A percentile compares a stretch with the other conserved stretches of the same genome.
phyloP scores from a whole-genome alignment of 225 moss, liverwort and hornwort genomes.

The Straminergon stramineum region DNA sequence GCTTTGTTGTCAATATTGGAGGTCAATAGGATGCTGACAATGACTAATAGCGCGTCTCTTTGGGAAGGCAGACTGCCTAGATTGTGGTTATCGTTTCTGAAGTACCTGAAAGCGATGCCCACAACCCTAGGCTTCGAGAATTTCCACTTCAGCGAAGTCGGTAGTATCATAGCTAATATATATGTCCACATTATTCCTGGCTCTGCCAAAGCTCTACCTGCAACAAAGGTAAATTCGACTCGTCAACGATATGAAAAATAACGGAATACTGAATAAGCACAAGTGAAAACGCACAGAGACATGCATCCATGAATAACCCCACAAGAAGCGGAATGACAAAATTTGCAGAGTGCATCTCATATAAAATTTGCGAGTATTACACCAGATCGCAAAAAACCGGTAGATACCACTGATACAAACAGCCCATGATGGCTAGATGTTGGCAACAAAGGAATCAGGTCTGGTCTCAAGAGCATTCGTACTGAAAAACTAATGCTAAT shows the following conservation, averaged over 20 bases:
- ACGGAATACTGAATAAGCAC: neutral
- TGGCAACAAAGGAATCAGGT: neutral
- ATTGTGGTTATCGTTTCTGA: neutral
- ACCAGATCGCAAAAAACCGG: too few relatives aligned
- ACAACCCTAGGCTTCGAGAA: neutral
- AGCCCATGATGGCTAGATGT: neutral
- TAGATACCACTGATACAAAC: neutral
- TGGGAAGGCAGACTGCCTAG: neutral
- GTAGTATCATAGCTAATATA: neutral
- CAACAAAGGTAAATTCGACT: slow-evolving; percentile 7
- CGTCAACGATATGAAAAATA: neutral
- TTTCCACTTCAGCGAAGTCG: neutral
- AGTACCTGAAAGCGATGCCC: neutral
- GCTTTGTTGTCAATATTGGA: neutral
- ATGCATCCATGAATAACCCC: neutral
- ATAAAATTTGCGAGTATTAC: neutral
- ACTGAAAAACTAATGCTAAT: neutral
- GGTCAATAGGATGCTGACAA: neutral
- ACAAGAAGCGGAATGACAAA: neutral
- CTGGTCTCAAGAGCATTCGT: neutral
- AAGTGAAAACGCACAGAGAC: neutral
- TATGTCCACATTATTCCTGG: neutral
- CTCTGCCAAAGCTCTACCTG: slow-evolving; percentile 9
- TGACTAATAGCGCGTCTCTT: neutral
- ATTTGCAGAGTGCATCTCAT: neutral